Evolutionary conservation across 352 stramenopile species (phyloP).

Genomic region (Globisporangium viniferum): DNA sequence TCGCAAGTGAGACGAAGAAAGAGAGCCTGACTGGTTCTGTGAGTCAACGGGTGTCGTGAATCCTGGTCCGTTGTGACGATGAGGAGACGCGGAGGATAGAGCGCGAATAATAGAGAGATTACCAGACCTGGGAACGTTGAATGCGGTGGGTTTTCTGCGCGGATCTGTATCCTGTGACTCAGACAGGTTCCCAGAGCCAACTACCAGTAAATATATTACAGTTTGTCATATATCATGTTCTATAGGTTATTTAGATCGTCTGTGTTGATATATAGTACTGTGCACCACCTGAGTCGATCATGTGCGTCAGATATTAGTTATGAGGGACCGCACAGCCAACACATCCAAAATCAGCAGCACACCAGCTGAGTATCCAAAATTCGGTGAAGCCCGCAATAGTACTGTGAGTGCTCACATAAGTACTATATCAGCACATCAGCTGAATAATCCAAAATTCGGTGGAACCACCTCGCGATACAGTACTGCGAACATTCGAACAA

Average conservation of each 20-base stretch:
- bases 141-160: neutral
- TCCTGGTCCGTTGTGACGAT: no score
- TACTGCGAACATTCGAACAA: neutral
- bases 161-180: neutral
- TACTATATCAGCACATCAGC: no score
- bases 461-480: neutral
- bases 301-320: neutral
- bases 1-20: neutral
- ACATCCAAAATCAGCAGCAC: neutral
- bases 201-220: neutral
- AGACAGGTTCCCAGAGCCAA: neutral
- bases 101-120: no score
- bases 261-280: no score
- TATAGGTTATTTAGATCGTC: neutral
- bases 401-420: no score
- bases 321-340: neutral
- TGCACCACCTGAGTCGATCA: neutral
- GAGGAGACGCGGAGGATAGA: no score
- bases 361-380: neutral
- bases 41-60: no score
- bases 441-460: no score
- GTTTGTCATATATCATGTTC: neutral
- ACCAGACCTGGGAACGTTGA: neutral
- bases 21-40: neutral
- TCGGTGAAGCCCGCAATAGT: no score